Conservation (phyloP, 805 yeast genomes). For the Kuraishia hungarica region DNA sequence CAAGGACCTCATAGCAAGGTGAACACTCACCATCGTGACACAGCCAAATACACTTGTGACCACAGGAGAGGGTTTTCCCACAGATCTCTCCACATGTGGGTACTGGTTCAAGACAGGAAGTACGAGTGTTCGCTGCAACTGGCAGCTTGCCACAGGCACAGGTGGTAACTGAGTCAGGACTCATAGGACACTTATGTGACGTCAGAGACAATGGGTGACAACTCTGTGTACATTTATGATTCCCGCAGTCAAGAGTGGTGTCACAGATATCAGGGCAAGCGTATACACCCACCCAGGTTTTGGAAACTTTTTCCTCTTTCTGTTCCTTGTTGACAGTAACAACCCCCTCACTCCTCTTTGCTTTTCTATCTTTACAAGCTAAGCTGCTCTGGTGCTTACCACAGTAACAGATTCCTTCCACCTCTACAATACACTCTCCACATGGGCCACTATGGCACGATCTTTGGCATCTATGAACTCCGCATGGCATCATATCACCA, state of each 20-base stretch:
- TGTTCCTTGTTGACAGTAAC: not conserved
- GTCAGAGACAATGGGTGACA: conserved; percentile 43
- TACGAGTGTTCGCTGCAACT: conserved; percentile 35
- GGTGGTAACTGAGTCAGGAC: conserved; percentile 49
- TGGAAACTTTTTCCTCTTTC: conserved; percentile 2
- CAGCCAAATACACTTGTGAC: conserved; percentile 55
- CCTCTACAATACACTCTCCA: conserved; percentile 53
- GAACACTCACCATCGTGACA: conserved; percentile 79
- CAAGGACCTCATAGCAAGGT: conserved; percentile 49
- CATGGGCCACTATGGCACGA: conserved; percentile 79
- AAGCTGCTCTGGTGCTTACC: conserved; percentile 42
- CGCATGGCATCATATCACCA: conserved; percentile 57
- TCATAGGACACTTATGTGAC: conserved; percentile 43
- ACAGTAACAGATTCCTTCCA: conserved; percentile 62
- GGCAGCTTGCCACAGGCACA: conserved; percentile 77
- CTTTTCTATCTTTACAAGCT: conserved; percentile 34
- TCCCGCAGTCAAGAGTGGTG: conserved; percentile 52
- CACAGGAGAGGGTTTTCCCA: conserved; percentile 58
- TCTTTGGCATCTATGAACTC: conserved; percentile 53
- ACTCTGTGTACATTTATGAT: conserved; percentile 37
- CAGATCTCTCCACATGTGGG: conserved; percentile 68
- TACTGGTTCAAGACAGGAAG: conserved; percentile 64
- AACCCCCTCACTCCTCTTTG: conserved; percentile 21
- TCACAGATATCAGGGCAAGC: conserved; percentile 37
- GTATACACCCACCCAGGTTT: conserved; percentile 42